phyloP scores from a whole-genome alignment of 257 asterid genomes.

The Rubia yunnanensis region DNA sequence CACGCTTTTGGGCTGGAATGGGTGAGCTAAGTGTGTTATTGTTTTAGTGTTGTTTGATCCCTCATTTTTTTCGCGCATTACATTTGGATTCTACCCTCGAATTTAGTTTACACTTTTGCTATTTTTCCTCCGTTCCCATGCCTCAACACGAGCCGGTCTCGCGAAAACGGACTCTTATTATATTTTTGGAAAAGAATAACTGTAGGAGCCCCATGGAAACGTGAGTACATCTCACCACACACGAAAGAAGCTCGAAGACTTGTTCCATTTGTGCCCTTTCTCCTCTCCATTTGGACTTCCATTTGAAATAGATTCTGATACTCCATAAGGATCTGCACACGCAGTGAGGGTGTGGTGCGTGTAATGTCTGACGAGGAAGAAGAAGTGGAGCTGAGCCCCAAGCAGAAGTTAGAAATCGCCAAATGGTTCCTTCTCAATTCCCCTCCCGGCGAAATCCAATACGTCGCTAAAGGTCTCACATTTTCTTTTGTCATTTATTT shows the following conservation, averaged over 20 bases:
- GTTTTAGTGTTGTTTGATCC: too few relatives aligned
- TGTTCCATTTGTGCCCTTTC: not conserved
- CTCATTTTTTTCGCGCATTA: too few relatives aligned
- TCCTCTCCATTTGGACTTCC: not conserved
- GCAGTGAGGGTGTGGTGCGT: conserved; percentile 7
- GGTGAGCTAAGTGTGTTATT: too few relatives aligned
- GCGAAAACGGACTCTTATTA: too few relatives aligned
- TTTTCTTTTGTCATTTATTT: not conserved
- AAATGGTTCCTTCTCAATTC: conserved; percentile 97
- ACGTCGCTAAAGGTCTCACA: conserved; percentile 69
- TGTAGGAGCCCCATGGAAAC: too few relatives aligned
- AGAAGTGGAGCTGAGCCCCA: conserved; percentile 48
- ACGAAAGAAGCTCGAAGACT: not conserved
- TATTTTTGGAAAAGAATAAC: too few relatives aligned
- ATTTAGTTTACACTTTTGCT: too few relatives aligned
- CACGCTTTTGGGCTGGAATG: too few relatives aligned
- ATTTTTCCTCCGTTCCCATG: too few relatives aligned
- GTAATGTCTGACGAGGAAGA: conserved; percentile 70
- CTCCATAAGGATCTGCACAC: conserved; percentile 1
- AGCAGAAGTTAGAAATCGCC: conserved; percentile 80
- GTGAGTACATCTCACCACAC: not conserved
- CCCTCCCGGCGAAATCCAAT: conserved; percentile 93
- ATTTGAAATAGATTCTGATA: not conserved
- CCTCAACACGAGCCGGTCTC: too few relatives aligned
- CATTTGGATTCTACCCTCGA: too few relatives aligned